Evolutionary conservation across 169 alveolate genomes (phyloP).

Genomic region (Cryptosporidium baileyi): DNA sequence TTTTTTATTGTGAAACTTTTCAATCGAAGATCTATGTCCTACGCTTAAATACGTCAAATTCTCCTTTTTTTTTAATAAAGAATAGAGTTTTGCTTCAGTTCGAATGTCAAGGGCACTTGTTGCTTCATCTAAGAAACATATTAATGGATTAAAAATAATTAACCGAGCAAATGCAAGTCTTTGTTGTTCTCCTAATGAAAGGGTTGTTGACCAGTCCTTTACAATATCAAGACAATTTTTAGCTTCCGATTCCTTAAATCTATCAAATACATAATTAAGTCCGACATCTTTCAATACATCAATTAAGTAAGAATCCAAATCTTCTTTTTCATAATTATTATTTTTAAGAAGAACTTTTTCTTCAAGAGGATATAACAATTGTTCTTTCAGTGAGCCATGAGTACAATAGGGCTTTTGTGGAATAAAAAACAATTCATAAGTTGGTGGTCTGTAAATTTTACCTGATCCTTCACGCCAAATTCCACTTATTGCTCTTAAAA

Average conservation of each 20-base stretch:
- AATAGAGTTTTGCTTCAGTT: slow-evolving; percentile 66
- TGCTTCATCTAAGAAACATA: slow-evolving; percentile 75
- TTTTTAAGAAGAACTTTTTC: neutral
- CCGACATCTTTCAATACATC: slow-evolving; percentile 22
- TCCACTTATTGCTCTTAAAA: slow-evolving; percentile 50
- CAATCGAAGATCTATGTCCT: slow-evolving; percentile 63
- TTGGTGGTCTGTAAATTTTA: slow-evolving; percentile 40
- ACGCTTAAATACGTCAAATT: slow-evolving; percentile 31
- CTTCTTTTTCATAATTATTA: neutral
- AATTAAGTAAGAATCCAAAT: slow-evolving; percentile 2
- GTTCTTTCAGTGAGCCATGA: slow-evolving; percentile 44
- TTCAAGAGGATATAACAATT: slow-evolving; percentile 46
- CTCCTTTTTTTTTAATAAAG: neutral
- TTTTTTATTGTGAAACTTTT: slow-evolving; percentile 37
- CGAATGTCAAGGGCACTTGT: slow-evolving; percentile 75
- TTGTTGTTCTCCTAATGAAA: slow-evolving; percentile 77
- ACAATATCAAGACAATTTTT: slow-evolving; percentile 42
- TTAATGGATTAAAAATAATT: slow-evolving; percentile 67
- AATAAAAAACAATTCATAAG: slow-evolving; percentile 8
- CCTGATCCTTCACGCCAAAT: slow-evolving; percentile 70
- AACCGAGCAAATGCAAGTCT: slow-evolving; percentile 77
- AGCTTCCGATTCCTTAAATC: neutral
- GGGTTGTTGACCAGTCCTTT: slow-evolving; percentile 63
- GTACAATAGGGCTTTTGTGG: slow-evolving; percentile 71
- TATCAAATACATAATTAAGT: slow-evolving; percentile 1